Evolutionary conservation across 495 filamentous ascomycete genomes (phyloP), one percentile per base, ranked within the genome.

Genomic region (Evansstolkia leycettana): DNA sequence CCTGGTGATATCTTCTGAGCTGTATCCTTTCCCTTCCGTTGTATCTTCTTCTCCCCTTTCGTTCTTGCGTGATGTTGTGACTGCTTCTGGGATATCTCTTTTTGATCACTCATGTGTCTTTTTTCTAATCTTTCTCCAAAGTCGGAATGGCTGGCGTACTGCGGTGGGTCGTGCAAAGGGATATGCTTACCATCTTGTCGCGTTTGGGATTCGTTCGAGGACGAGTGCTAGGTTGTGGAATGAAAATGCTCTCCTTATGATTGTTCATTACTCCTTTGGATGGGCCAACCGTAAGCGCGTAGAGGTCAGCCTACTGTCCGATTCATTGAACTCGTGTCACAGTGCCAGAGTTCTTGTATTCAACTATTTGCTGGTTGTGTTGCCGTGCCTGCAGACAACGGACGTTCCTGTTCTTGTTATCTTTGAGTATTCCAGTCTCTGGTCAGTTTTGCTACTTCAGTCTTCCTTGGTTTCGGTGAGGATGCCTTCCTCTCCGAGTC

Each of bases 141-240:
- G 39, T 56, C 51, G 46, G 51, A 46, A 42, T 37, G 60, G 51
- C 48, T 57, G 62, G 60, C 62, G 62, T 64, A 57, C 33, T 52
- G 55, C 38, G 62, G 52, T 59, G 54, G 58, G 57, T 50, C 54
- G 50, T 55, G 37, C 38, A 47, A 52, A 38, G 52, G 53, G 57
- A 61, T 52, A 51, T 49, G 46, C 45, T 40, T 28, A 44, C 25
- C 9, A 23, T 9, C 20, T 9, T 23, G 20, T 23, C 20, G 20
- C 9, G 20, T 9, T 23, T 23, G 42, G 24, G 25, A 34, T 37
- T 33, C 38, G 31, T 45, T 35, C 8, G 23, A 30, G 37, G 37
- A 34, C 38, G 37, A 31, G 28, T 34, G 33, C 14, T 31, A 29
- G 9, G 33, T 31, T 30, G 27, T 29, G 34, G 19, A 52, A 42